Base-by-base conservation (phyloP, 805 yeast species). In the Pichia californica region DNA sequence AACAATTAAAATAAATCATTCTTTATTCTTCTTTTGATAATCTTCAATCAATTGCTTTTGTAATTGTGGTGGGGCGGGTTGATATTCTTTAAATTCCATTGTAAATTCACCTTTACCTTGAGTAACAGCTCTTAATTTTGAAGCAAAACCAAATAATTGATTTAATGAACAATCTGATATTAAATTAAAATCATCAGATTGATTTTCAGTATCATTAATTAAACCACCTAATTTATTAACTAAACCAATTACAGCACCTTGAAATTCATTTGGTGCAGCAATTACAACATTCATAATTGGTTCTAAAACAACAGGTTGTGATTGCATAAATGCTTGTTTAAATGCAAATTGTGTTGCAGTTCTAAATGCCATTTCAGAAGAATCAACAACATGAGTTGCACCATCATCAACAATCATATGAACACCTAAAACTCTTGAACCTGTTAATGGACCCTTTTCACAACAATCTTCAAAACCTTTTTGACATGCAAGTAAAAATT, bases 21-120 rank as follows among this genome's bases (percentile, higher is more conserved):
- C 31, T 31, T 49, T 58, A 33, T 69, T 73, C 62, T 70, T 78
- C 74, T 83, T 81, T 54, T 77, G 75, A 61, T 79, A 80, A 58
- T 87, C 95, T 42, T 83, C 95, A 52, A 93, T 82, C 68, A 93
- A 75, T 68, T 91, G 85, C 60, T 74, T 84, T 69, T 93, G 99
- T 52, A 91, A 73, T 53, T 88, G 96, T 30, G 91, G 87, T 38
- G 94, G 76, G 41, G 94, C 84, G 53, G 95, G 96, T 40, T 91
- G 79, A 64, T 91, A 93, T 58, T 88, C 85, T 61, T 85, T 82
- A 71, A 93, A 93, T 65, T 93, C 99, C 65, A 93, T 75, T 2
- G 96, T 78, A 66, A 93, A 93, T 69, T 94, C 98, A 58, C 99
- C 99, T 64, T 93, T 93, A 68, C 99, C 99, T 68, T 93, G 99